phyloP scores from a whole-genome alignment of 2,329 filamentous ascomycete species.

The Emericellopsis cladophorae region DNA sequence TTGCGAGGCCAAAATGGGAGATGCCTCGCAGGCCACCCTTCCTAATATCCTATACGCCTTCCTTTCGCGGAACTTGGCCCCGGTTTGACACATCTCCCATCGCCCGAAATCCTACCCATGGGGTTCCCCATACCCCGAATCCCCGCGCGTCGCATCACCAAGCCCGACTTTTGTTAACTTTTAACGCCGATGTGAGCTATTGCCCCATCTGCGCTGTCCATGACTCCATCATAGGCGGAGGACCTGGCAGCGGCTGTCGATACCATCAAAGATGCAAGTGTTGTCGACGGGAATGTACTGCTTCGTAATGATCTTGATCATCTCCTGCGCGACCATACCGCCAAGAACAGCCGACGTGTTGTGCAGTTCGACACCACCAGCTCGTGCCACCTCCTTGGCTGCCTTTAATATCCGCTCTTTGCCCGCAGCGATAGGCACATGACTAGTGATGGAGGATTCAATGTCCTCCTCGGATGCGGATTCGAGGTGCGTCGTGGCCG shows the following conservation, averaged over 20 bases:
- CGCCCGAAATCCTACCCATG: neutral
- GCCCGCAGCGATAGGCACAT: conserved; percentile 31
- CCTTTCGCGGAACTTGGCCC: neutral
- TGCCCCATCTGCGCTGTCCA: no score
- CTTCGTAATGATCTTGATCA: conserved; percentile 76
- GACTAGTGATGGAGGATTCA: conserved; percentile 27
- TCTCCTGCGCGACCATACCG: conserved; percentile 91
- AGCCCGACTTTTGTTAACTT: no score
- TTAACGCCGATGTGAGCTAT: neutral
- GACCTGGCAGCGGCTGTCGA: conserved; percentile 48
- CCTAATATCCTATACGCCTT: neutral
- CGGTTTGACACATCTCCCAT: neutral
- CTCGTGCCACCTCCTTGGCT: conserved; percentile 58
- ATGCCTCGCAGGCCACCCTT: no score
- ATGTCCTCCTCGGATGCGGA: conserved; percentile 39
- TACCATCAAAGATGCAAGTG: conserved; percentile 58
- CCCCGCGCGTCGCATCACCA: neutral
- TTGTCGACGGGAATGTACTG: conserved; percentile 63
- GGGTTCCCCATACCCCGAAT: neutral
- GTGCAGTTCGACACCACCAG: conserved; percentile 76
- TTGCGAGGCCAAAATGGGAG: no score
- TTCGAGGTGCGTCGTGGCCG: conserved; percentile 33
- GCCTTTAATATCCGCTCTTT: conserved; percentile 39
- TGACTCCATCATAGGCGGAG: conserved; percentile 29
- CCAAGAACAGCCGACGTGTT: conserved; percentile 82